Evolutionary conservation across 176 grass and related monocot genomes (phyloP), one percentile per base, ranked within the genome.

Genomic region (Coix lacrymajobi): DNA sequence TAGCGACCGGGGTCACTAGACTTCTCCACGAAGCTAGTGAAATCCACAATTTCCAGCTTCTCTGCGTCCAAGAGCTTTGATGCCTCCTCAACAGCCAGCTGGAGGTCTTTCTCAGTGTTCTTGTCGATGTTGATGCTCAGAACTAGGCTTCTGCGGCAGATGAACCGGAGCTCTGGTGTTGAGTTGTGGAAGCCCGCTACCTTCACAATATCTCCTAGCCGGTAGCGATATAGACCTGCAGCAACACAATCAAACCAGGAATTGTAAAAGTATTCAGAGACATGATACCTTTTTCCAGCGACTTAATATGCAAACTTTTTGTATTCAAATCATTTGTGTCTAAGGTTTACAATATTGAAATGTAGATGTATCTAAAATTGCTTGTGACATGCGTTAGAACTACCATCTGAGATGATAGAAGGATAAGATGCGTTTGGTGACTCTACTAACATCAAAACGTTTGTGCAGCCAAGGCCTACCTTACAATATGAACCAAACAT

Each of bases 41-140:
- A 99, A 68, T 99, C 97, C 12, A 96, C 85, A 0, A 99, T 46
- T 30, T 99, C 93, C 16, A 99, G 73, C 78, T 99, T 99, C 33
- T 99, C 97, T 16, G 76, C 93, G n/a, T 90, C 91, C 76, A 99
- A 72, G 31, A 94, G 85, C 81, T 96, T 99, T 0, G 70, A 37
- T 54, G 93, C 91, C 31, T 81, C 93, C 84, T 99, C 97, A 4
- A 94, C 93, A 5, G 97, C 91, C 48, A 99, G 29, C 73, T 96
- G 93, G 26, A 99, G 93, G 75, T 99, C 97, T 84, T 96, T 92
- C 79, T 99, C 97, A 0, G 97, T 99, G 86, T 99, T 99, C 88
- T 99, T 99, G 88, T 99, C 97, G 0, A 99, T 96, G 81, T 94
- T 94, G 88, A 99, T 92, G 80, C 91, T 96, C 74, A 99, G 85